Evolutionary conservation across 495 filamentous ascomycete species (phyloP).

Genomic region (Penicillium paradoxum): DNA sequence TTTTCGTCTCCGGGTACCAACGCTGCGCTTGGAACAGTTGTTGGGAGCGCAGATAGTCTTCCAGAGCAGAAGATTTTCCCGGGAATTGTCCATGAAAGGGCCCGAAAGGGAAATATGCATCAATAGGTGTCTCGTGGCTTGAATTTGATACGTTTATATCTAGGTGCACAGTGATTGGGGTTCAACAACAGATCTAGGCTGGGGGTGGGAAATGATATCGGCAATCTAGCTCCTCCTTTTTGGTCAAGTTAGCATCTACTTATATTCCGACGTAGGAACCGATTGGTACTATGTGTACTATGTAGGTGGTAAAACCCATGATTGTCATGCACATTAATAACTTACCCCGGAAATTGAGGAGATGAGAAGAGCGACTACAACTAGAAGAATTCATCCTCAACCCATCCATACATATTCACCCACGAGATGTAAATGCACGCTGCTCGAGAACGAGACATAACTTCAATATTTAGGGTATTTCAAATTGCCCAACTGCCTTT

Average conservation of each 20-base stretch:
- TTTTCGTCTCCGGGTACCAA: conserved; percentile 11
- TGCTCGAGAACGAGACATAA: background rate
- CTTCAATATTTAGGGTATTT: conserved; percentile 1
- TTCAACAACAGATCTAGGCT: background rate
- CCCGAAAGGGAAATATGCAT: conserved; percentile 43
- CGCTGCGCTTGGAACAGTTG: conserved; percentile 22
- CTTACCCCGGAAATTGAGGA: too few species aligned
- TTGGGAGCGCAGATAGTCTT: conserved; percentile 42
- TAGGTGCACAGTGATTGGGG: background rate
- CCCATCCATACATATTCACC: background rate
- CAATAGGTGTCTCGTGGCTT: background rate
- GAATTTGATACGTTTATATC: background rate
- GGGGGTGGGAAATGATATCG: too few species aligned
- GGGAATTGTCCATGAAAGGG: conserved; percentile 59
- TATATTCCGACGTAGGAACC: too few species aligned
- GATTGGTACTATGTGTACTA: too few species aligned
- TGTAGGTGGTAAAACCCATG: too few species aligned
- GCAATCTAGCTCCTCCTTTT: too few species aligned
- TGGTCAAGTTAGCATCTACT: too few species aligned
- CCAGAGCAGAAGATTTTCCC: conserved; percentile 69
- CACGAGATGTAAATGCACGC: conserved; percentile 3
- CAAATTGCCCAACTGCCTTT: conserved; percentile 82
- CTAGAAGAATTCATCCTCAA: background rate
- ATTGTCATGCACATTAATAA: too few species aligned
- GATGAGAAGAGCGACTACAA: too few species aligned